These are phyloP conservation scores for Coemansia sp. DNA, from an alignment of 192 early-diverging fungal genomes.

Conservation along the genomic window DNA sequence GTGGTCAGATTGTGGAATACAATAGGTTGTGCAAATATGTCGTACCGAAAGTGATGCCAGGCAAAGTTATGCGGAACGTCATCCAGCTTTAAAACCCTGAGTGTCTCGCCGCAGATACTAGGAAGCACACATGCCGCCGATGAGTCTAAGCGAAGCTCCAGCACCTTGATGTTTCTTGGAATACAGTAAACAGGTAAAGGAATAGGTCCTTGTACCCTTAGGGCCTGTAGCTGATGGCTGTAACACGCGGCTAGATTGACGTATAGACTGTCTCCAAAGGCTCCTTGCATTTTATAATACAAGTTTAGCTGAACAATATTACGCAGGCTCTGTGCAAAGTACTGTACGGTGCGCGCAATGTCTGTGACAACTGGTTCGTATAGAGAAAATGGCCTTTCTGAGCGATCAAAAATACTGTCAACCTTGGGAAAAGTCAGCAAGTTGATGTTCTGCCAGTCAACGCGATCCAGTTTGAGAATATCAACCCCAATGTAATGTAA, in stretches of 20 bases:
- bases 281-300: neutral
- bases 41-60: constrained; percentile 1
- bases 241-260: neutral
- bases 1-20: neutral
- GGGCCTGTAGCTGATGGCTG: neutral
- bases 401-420: neutral
- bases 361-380: no score
- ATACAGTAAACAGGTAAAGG: neutral
- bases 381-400: neutral
- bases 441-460: neutral
- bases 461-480: neutral
- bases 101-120: neutral
- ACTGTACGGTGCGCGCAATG: no score
- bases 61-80: neutral
- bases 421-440: neutral
- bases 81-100: neutral
- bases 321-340: no score
- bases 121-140: neutral
- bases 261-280: neutral
- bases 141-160: neutral
- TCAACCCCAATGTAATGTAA: neutral
- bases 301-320: neutral
- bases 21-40: neutral
- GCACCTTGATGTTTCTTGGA: neutral
- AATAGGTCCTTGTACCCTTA: neutral